Base-by-base conservation (phyloP, 1,284 basidiomycete genomes). In the Pisolithus thermaeus region DNA sequence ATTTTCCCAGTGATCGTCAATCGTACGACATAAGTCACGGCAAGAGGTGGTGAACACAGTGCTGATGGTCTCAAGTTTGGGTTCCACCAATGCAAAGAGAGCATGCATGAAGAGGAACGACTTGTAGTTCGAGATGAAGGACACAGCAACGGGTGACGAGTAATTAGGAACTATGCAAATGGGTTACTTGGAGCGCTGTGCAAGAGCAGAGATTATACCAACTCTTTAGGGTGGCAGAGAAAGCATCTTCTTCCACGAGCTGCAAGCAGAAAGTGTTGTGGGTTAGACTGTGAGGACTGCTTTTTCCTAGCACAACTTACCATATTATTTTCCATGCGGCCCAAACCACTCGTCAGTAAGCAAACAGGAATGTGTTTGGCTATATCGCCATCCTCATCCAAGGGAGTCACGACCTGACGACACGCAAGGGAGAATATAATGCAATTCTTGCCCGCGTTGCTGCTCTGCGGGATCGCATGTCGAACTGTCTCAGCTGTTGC, bases 71-170 rank as follows among this genome's bases (percentile, higher is more conserved):
- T 63, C 61, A 9, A 63, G 37, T 41, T 53, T 46, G 8, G 54
- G 55, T 49, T 59, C 56, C 12, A 56, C 50, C 20, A 63, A 46
- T 12, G 58, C 56, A n/a, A 62, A 62, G 8, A 66, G 32, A 3
- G 47, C 56, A 46, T 62, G 62, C 50, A 55, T 49, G 32, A 63
- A 64, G 4, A 63, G 52, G 49, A 61, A 64, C 9, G 62, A 60
- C 22, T 51, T 61, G 44, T 63, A 64, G 46, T 57, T 51, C 27
- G 52, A 5, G 18, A 63, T 61, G 35, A 53, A 61, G 7, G 59
- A 64, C 18, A 51, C 54, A 0, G 37, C 62, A 20, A 63, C 6
- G n/a, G 61, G 62, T 12, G 61, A 61, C 3, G 61, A 63, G 25
- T 61, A 55, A 2, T 37, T 42, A 6, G 52, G 47, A 22, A 61